Evolutionary conservation across 2,329 filamentous ascomycete genomes (phyloP), one percentile per base, ranked within the genome.

Genomic region (Aspergillus calidoustus): DNA sequence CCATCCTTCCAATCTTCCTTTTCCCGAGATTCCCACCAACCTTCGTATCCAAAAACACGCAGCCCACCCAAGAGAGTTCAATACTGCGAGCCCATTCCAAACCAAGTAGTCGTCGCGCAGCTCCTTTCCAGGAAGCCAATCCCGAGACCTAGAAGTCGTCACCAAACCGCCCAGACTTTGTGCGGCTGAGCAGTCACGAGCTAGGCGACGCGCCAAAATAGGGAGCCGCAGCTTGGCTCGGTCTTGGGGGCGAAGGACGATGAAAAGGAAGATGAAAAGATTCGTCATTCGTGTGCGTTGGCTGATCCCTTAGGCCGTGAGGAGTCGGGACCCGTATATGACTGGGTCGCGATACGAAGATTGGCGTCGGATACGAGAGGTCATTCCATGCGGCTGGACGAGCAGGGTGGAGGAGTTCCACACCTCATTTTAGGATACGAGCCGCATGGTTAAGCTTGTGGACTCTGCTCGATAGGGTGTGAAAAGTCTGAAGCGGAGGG

Each of bases 291-390:
- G 6, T 7, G 25, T 28, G 25, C 25, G 25, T 4, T 28, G 25
- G 25, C 4, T 28, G 4, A 28, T 28, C 25, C 25, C 25, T 28
- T 2, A 19, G 19, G 19, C 19, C 19, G 30, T 11, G 51, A 38
- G 11, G 38, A 30, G 7, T n/a, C 13, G 38, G 15, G 52, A 13
- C 17, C 31, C 41, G 41, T 38, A 7, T 47, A 23, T 43, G 41
- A 30, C 41, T 44, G 52, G n/a, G 25, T 44, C 44, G 38, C 41
- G 25, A 55, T 48, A 55, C 53, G 53, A 55, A 44, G 53, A 48
- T 31, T 30, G 25, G 4, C 53, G 30, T 4, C 4, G 25, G 31
- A 55, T 55, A 55, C 53, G 53, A 55, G 17, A 17, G 3, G 4
- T 7, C 13, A 22, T 43, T 25, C 15, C 22, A 23, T 48, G 7